Percentiles rank a stretch among this genome's conserved stretches.
phyloP scores from a whole-genome alignment of 805 yeast species.

The Candida odintsovae region DNA sequence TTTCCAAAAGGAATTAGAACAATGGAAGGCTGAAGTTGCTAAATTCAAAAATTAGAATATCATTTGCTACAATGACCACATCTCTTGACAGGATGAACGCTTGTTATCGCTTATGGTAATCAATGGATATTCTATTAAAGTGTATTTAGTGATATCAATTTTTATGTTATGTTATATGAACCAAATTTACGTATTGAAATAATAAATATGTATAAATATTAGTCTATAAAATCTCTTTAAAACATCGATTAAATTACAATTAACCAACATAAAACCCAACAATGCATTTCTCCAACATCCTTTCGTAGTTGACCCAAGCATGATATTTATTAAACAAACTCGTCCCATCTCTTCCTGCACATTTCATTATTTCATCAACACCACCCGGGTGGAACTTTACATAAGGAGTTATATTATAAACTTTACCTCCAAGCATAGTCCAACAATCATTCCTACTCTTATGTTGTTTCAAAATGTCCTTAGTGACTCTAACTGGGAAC shows the following conservation, averaged over 20 bases:
- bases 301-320: conserved; percentile 78
- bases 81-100: no score
- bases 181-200: conserved; percentile 8
- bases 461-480: conserved; percentile 57
- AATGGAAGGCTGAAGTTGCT: conserved; percentile 27
- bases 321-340: conserved; percentile 65
- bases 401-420: conserved; percentile 83
- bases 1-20: conserved; percentile 24
- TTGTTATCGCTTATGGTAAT: no score
- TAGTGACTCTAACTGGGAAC: conserved; percentile 53
- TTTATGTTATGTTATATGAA: not conserved
- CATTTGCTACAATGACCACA: no score
- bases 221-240: no score
- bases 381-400: conserved; percentile 94
- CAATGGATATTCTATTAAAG: no score
- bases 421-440: conserved; percentile 76
- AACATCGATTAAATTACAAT: not conserved
- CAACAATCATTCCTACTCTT: conserved; percentile 65
- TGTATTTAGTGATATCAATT: no score
- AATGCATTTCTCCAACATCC: conserved; percentile 71
- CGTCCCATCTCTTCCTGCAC: conserved; percentile 85
- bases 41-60: not conserved
- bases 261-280: conserved; percentile 45
- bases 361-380: conserved; percentile 61
- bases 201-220: no score